Base-by-base conservation (phyloP, 208 protist genomes). In the Trypanosoma avium region DNA sequence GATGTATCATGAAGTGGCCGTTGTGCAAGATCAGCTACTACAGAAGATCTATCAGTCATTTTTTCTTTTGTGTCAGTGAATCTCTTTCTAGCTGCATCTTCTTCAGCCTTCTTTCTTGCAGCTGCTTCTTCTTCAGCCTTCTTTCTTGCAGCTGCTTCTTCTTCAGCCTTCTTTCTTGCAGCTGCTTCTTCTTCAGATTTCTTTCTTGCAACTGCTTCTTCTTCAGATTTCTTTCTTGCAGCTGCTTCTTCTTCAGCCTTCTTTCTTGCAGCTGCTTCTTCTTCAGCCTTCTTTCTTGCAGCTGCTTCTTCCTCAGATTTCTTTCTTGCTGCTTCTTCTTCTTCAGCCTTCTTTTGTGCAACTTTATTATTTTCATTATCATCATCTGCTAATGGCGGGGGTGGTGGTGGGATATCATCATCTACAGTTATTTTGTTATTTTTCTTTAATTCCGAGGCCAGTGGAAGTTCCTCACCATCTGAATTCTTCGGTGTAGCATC, bases 381-480 rank as follows among this genome's bases (percentile, higher is more conserved):
- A 22, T 42, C 13, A 26, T 32, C 48, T 47, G 29, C 40, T 57
- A 40, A 40, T 48, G 56, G 56, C 48, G 61, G 43, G 35, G 59
- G 43, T 38, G 70, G 42, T 66, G 49, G 57, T 75, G 63, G 48
- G 35, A 54, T 17, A 36, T 56, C 38, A 45, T 55, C 30, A 35
- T 56, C 42, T 35, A 13, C 17, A 30, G n/a, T 33, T 36, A 61
- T 4, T 21, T 10, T 32, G 24, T 36, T 17, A 46, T 3, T 36
- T 22, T n/a, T 6, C 35, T 55, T 61, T 27, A 64, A 29, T 10
- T 58, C 50, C 22, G 22, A 61, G 15, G 59, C 46, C 15, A 59
- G 22, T 38, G 53, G 70, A 17, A 40, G 32, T 38, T 57, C 30
- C 6, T 43, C 40, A 35, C 70, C 61, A 33, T 69, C 53, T 21